Conservation (phyloP, 2,329 filamentous ascomycete species). For the Scedosporium apiospermum region DNA sequence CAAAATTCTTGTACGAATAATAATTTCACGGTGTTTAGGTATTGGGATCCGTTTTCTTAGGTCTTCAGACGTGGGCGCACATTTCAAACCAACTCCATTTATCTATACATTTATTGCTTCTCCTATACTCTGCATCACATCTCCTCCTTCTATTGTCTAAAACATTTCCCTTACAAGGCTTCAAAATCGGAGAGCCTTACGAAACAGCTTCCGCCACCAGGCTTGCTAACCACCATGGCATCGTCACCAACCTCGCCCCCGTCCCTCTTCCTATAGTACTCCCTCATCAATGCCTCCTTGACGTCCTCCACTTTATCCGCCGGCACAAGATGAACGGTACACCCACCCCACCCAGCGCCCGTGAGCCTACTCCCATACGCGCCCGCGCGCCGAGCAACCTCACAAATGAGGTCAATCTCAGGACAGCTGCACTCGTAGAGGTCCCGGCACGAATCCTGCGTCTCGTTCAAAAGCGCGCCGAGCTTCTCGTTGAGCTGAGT, state of each 20-base stretch:
- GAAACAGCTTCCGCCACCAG: constrained; percentile 56
- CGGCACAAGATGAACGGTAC: constrained; percentile 86
- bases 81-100: not conserved
- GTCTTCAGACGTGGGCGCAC: too few relatives aligned
- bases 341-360: constrained; percentile 94
- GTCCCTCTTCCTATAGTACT: constrained; percentile 70
- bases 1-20: not conserved
- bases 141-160: not conserved
- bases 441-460: constrained; percentile 78
- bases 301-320: constrained; percentile 72
- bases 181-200: constrained; percentile 1
- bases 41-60: too few relatives aligned
- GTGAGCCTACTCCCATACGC: constrained; percentile 80
- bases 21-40: not conserved
- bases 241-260: constrained; percentile 60
- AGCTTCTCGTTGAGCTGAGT: constrained; percentile 54
- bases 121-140: not conserved
- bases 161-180: not conserved
- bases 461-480: constrained; percentile 78
- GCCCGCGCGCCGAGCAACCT: constrained; percentile 67
- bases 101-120: not conserved
- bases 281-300: constrained; percentile 63
- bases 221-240: constrained; percentile 83
- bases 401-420: constrained; percentile 83
- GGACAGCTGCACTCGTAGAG: constrained; percentile 87